phyloP scores from a whole-genome alignment of 768 basidiomycete genomes.

The Calocera viscosa region DNA sequence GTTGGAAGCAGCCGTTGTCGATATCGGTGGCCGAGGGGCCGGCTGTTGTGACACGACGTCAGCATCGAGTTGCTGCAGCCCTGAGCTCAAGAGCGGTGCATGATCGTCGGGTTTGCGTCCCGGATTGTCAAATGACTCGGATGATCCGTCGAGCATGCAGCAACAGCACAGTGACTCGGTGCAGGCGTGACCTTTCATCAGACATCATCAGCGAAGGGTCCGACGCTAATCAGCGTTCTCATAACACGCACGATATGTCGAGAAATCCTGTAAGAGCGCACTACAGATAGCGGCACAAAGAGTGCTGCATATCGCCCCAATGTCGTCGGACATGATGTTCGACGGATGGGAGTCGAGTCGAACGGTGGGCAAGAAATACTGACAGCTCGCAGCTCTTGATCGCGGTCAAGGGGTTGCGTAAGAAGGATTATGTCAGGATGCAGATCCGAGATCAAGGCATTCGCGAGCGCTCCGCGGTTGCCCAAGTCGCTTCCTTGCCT shows the following conservation, averaged over 20 bases:
- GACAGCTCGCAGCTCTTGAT: no score
- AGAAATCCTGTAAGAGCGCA: not conserved
- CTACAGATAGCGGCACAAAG: not conserved
- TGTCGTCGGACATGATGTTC: not conserved
- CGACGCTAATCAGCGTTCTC: not conserved
- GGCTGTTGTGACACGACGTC: not conserved
- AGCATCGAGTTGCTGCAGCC: not conserved
- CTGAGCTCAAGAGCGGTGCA: not conserved
- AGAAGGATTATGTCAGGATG: not conserved
- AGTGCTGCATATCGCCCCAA: not conserved
- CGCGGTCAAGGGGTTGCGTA: not conserved
- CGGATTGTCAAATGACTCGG: not conserved
- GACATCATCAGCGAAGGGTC: not conserved
- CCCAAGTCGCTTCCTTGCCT: not conserved
- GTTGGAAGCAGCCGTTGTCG: not conserved
- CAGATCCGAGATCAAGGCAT: not conserved
- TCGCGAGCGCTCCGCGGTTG: not conserved
- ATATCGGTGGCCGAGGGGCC: not conserved
- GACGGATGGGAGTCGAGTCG: not conserved
- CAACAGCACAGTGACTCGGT: constrained; percentile 1
- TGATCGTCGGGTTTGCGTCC: not conserved
- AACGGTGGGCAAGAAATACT: not conserved
- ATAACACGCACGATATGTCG: not conserved
- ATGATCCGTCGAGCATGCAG: not conserved
- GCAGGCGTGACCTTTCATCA: not conserved